Evolutionary conservation across 345 rosid species (phyloP).

Genomic region (Boechera divaricarpa): DNA sequence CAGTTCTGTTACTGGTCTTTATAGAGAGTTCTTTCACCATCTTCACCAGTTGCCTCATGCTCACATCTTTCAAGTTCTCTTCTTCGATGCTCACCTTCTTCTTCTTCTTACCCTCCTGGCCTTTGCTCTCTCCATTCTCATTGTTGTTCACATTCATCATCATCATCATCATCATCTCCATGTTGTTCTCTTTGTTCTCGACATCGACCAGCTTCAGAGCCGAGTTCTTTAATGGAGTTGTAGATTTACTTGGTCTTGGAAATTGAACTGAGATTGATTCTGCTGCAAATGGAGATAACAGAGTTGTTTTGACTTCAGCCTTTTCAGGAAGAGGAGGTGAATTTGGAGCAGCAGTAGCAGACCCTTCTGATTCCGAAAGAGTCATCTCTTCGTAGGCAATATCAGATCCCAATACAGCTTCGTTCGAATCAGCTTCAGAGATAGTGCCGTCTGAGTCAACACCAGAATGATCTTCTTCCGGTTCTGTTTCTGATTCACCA

Average conservation of each 20-base stretch:
- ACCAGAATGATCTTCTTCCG: constrained; percentile 12
- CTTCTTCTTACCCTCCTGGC: constrained; percentile 44
- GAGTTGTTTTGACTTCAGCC: constrained; percentile 29
- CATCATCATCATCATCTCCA: constrained; percentile 19
- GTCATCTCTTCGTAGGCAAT: constrained; percentile 37
- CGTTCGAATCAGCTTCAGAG: constrained; percentile 42
- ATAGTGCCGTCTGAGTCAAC: constrained; percentile 32
- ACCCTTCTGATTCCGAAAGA: constrained; percentile 23
- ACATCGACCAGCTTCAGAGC: constrained; percentile 29
- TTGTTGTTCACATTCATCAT: constrained; percentile 19
- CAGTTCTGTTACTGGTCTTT: constrained; percentile 35
- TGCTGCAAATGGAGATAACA: constrained; percentile 39
- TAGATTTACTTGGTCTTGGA: constrained; percentile 42
- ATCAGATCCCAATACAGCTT: constrained; percentile 38
- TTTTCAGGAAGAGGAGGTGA: constrained; percentile 18
- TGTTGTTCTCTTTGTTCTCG: constrained; percentile 35
- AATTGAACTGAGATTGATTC: constrained; percentile 44
- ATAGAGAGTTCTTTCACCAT: constrained; percentile 44
- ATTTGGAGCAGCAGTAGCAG: constrained; percentile 9
- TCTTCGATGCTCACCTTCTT: constrained; percentile 36
- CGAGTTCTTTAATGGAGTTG: constrained; percentile 36
- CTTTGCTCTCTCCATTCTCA: constrained; percentile 41
- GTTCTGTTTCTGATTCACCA: constrained; percentile 28
- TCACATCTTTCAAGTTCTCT: constrained; percentile 40
- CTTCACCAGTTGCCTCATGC: constrained; percentile 56